Conservation (phyloP, 495 filamentous ascomycete genomes). For the Daldinia caldariorum region DNA sequence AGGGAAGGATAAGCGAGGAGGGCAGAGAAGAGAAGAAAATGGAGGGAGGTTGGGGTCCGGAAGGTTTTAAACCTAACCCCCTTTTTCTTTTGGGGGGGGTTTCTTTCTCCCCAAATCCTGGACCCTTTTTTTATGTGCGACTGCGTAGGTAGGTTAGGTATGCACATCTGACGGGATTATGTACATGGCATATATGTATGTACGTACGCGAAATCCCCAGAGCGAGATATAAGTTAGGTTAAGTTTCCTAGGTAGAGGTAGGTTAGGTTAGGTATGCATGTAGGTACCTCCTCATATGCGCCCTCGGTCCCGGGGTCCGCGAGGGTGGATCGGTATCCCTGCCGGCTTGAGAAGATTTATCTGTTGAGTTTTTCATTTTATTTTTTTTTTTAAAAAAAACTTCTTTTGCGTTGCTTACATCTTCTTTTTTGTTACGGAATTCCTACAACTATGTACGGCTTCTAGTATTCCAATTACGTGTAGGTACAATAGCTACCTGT, state of each 20-base stretch:
- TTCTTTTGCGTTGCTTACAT: too few relatives aligned
- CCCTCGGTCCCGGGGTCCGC: slow-evolving; percentile 28
- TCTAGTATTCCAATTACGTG: too few relatives aligned
- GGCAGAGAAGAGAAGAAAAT: too few relatives aligned
- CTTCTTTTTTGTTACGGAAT: neutral
- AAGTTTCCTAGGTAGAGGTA: too few relatives aligned
- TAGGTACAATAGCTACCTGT: too few relatives aligned
- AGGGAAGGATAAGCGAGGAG: too few relatives aligned
- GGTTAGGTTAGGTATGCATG: too few relatives aligned
- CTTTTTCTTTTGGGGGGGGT: too few relatives aligned
- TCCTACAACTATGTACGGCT: too few relatives aligned
- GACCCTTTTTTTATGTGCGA: neutral
- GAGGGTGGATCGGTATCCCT: slow-evolving; percentile 36
- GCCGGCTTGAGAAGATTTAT: neutral
- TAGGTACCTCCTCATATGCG: too few relatives aligned
- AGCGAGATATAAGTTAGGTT: neutral
- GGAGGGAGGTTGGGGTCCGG: too few relatives aligned
- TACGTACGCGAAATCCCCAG: neutral
- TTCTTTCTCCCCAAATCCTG: neutral
- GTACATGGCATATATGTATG: neutral
- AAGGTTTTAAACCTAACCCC: neutral
- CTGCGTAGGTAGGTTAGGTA: neutral
- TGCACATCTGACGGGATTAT: slow-evolving; percentile 1
- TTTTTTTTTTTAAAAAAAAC: neutral
- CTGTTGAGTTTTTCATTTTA: neutral